A percentile compares a stretch with the other conserved stretches of the same genome.
Evolutionary conservation across 306 rosid genomes (phyloP).

Genomic region (Pueraria montana): DNA sequence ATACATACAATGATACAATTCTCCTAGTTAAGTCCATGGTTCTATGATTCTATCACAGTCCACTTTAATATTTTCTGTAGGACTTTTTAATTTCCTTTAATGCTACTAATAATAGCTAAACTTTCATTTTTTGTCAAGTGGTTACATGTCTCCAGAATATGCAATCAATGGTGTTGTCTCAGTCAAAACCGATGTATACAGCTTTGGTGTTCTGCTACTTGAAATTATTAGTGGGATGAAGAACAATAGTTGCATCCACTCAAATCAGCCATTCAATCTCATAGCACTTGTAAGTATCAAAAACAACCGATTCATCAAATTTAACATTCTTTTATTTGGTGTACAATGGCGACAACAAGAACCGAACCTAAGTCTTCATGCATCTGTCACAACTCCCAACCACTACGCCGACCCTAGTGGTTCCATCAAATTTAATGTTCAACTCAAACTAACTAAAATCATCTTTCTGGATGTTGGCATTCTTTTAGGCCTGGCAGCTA

Average conservation of each 20-base stretch:
- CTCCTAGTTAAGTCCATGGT: no score
- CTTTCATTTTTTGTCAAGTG: background rate
- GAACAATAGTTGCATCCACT: background rate
- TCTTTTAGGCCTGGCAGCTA: background rate
- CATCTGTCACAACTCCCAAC: no score
- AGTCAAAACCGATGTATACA: conserved; percentile 49
- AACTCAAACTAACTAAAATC: background rate
- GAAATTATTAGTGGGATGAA: background rate
- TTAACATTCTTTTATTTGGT: no score
- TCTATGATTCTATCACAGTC: no score
- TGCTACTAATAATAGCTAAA: background rate
- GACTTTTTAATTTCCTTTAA: background rate
- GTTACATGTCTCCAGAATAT: conserved; percentile 45
- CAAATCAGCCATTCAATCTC: conserved; percentile 13
- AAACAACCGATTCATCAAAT: no score
- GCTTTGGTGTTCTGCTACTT: background rate
- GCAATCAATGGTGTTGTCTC: conserved; percentile 47
- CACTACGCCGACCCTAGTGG: no score
- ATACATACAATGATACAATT: no score
- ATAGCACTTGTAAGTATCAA: conserved; percentile 37
- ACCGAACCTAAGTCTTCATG: no score
- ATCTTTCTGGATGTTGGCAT: background rate
- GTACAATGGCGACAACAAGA: no score
- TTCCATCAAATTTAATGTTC: no score
- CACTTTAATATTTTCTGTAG: no score